Evolutionary conservation across 2,329 filamentous ascomycete species (phyloP).

Genomic region (Thermoascus crustaceus): DNA sequence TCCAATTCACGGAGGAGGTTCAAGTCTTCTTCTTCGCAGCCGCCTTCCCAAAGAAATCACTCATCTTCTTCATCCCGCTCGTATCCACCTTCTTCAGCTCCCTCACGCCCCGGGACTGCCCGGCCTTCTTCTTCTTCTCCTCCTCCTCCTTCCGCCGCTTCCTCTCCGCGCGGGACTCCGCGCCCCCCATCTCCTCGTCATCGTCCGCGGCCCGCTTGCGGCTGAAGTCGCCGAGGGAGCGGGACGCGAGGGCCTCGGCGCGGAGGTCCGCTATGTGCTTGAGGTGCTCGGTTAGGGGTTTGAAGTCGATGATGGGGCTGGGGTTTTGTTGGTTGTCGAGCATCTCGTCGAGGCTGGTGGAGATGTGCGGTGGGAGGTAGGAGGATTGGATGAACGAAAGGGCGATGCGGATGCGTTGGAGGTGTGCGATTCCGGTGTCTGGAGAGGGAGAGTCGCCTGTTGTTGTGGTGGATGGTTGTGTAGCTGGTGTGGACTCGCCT

Average conservation of each 20-base stretch:
- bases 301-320: constrained; percentile 64
- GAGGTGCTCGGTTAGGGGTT: constrained; percentile 62
- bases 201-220: constrained; percentile 35
- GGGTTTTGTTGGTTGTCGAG: constrained; percentile 32
- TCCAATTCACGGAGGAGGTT: constrained; percentile 3
- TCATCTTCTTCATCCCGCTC: constrained; percentile 93
- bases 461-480: constrained; percentile 27
- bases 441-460: constrained; percentile 21
- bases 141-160: constrained; percentile 81
- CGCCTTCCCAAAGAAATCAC: constrained; percentile 76
- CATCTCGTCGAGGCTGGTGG: constrained; percentile 28
- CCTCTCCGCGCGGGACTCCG: constrained; percentile 60
- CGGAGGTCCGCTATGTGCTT: constrained; percentile 57
- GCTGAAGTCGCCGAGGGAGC: constrained; percentile 45
- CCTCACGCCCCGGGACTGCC: constrained; percentile 65
- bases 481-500: constrained; percentile 27
- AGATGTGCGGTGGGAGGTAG: constrained; percentile 37
- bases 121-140: constrained; percentile 71
- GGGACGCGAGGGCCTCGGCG: constrained; percentile 60
- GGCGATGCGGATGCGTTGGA: constrained; percentile 43
- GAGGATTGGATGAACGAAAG: constrained; percentile 43
- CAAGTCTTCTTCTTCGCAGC: constrained; percentile 28
- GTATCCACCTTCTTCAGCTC: constrained; percentile 86
- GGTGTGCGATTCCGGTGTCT: constrained; percentile 27
- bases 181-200: constrained; percentile 30